Conservation (phyloP, 2,329 filamentous ascomycete species). For the Botrytis tulipae region DNA sequence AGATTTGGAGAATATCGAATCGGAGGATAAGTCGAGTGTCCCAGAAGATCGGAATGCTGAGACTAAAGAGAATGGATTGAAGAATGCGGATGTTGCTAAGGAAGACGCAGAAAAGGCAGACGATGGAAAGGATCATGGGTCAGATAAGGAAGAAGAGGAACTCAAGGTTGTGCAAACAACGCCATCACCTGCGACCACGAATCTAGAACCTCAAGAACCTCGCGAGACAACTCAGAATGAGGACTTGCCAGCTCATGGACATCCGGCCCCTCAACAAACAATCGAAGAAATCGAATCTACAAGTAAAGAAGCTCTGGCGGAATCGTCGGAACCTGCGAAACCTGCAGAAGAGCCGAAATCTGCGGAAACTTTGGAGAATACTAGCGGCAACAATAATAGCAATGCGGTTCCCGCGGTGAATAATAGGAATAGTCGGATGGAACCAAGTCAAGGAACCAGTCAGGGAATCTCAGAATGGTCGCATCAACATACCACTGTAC, state of each 20-base stretch:
- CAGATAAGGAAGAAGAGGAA: slow-evolving; percentile 42
- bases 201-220: slow-evolving; percentile 25
- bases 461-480: slow-evolving; percentile 73
- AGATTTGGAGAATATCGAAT: not conserved
- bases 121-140: slow-evolving; percentile 36
- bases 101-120: not conserved
- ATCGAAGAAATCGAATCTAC: slow-evolving; percentile 21
- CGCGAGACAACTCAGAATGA: slow-evolving; percentile 13
- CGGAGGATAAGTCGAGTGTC: not conserved
- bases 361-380: slow-evolving; percentile 9
- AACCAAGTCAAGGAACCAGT: slow-evolving; percentile 27
- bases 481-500: slow-evolving; percentile 72
- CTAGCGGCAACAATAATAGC: slow-evolving; percentile 1
- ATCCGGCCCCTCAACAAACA: slow-evolving; percentile 1
- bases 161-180: slow-evolving; percentile 43
- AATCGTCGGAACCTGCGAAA: slow-evolving; percentile 15
- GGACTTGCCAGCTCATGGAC: slow-evolving; percentile 8
- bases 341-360: not conserved
- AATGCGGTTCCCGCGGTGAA: not conserved
- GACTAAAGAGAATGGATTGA: slow-evolving; percentile 5
- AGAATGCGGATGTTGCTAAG: slow-evolving; percentile 13
- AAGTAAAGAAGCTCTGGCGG: slow-evolving; percentile 16
- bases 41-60: slow-evolving; percentile 1
- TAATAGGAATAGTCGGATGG: not conserved
- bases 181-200: slow-evolving; percentile 31